These are phyloP conservation scores for Zymoseptoria ardabiliae DNA, from an alignment of 2,329 filamentous ascomycete species.

Conservation along the genomic window DNA sequence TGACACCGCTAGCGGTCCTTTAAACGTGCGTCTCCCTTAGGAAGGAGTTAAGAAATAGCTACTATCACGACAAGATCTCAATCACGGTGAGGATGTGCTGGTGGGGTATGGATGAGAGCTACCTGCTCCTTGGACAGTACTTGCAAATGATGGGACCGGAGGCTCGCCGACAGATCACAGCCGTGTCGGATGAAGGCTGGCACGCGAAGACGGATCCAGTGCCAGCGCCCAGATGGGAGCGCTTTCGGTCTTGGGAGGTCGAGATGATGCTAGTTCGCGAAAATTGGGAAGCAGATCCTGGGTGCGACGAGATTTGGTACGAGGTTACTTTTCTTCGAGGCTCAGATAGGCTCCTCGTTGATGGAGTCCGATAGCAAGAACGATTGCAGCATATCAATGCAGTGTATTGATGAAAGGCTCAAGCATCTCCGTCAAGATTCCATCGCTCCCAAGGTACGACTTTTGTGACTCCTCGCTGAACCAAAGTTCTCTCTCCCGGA, in stretches of 20 bases:
- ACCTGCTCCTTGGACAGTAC: neutral
- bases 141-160: neutral
- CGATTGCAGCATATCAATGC: too few species aligned
- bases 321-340: neutral
- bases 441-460: too few species aligned
- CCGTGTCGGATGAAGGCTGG: neutral
- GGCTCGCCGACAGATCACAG: neutral
- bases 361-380: too few species aligned
- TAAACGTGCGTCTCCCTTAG: neutral
- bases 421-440: too few species aligned
- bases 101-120: neutral
- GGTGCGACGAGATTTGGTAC: neutral
- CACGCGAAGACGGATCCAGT: neutral
- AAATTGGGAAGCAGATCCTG: neutral
- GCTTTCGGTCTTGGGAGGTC: neutral
- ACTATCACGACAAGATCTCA: neutral
- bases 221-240: neutral
- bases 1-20: neutral
- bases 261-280: neutral
- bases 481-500: too few species aligned
- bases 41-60: neutral
- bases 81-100: neutral
- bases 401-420: too few species aligned
- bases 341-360: too few species aligned
- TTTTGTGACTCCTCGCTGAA: too few species aligned